Conservation (phyloP, 352 stramenopile genomes). For the Globisporangium nodosum region DNA sequence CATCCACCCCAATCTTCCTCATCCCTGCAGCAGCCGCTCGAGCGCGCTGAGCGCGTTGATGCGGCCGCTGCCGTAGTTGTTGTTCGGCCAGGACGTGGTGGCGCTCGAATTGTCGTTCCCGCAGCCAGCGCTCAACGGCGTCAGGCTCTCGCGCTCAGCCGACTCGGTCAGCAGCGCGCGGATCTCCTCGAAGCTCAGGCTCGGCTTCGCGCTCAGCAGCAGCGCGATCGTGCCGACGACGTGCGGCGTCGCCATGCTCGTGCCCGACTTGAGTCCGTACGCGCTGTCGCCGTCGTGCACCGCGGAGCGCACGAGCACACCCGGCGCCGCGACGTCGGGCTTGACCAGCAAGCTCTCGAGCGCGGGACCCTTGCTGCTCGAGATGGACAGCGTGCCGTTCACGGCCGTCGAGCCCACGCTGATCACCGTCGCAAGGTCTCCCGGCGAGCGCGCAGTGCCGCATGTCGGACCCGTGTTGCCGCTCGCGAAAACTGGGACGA, state of each 20-base stretch:
- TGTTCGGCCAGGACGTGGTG: constrained; percentile 14
- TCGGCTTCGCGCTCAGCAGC: constrained; percentile 27
- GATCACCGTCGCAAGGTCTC: constrained; percentile 29
- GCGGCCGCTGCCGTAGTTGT: constrained; percentile 19
- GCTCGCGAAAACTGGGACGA: constrained; percentile 46
- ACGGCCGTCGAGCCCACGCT: constrained; percentile 29
- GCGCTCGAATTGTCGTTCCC: constrained; percentile 2
- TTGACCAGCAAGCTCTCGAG: constrained; percentile 27
- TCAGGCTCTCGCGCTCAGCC: constrained; percentile 10
- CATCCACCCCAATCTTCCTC: not conserved
- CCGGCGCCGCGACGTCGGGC: constrained; percentile 36
- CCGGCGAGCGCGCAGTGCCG: constrained; percentile 23
- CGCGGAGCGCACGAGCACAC: constrained; percentile 29
- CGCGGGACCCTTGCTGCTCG: constrained; percentile 35
- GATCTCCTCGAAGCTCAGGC: constrained; percentile 24
- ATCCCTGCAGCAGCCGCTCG: constrained; percentile 1
- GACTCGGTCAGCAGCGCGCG: constrained; percentile 9
- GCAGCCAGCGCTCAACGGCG: constrained; percentile 6
- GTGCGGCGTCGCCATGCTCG: constrained; percentile 51
- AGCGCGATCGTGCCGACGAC: constrained; percentile 44
- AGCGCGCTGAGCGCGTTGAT: constrained; percentile 16
- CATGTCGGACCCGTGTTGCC: constrained; percentile 40
- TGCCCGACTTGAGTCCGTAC: constrained; percentile 41
- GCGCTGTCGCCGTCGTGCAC: constrained; percentile 25
- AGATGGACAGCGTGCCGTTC: constrained; percentile 27